A percentile compares a stretch with the other conserved stretches of the same genome.
These are phyloP conservation scores for Scutellaria baicalensis DNA, from an alignment of 257 asterid genomes.

Conservation along the genomic window DNA sequence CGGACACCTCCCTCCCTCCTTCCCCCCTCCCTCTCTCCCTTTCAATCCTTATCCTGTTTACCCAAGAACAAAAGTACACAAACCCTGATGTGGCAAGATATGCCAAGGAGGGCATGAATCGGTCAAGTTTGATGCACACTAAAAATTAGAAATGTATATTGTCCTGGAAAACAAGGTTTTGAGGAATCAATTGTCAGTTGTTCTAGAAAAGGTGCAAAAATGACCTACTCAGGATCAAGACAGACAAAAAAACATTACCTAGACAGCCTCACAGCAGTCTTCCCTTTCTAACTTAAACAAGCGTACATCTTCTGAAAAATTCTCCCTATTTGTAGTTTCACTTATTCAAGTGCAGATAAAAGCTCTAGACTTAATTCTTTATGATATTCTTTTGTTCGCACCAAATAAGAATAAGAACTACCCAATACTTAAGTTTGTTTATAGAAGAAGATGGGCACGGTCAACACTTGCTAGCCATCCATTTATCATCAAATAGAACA, in stretches of 20 bases:
- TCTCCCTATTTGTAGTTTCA: background rate
- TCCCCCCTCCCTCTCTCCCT: too few relatives aligned
- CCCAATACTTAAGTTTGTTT: background rate
- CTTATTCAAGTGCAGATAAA: background rate
- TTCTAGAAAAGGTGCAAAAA: background rate
- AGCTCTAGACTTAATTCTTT: background rate
- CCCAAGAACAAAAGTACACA: background rate
- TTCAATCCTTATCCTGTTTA: background rate
- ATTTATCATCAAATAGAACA: background rate
- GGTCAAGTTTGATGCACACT: background rate
- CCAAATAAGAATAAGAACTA: background rate
- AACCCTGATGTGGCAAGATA: background rate
- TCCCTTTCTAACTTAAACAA: slow-evolving; percentile 2
- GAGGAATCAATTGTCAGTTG: background rate
- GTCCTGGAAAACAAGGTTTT: slow-evolving; percentile 2
- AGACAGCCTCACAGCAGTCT: background rate
- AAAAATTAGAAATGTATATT: background rate
- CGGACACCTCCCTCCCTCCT: too few relatives aligned
- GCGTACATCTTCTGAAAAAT: background rate
- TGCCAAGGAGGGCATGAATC: background rate
- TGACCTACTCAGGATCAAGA: background rate
- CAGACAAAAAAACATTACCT: background rate
- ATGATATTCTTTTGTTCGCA: background rate
- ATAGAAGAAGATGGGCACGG: background rate
- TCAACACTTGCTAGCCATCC: background rate